phyloP scores from a whole-genome alignment of 805 yeast species.

The Ogataea pilisensis region DNA sequence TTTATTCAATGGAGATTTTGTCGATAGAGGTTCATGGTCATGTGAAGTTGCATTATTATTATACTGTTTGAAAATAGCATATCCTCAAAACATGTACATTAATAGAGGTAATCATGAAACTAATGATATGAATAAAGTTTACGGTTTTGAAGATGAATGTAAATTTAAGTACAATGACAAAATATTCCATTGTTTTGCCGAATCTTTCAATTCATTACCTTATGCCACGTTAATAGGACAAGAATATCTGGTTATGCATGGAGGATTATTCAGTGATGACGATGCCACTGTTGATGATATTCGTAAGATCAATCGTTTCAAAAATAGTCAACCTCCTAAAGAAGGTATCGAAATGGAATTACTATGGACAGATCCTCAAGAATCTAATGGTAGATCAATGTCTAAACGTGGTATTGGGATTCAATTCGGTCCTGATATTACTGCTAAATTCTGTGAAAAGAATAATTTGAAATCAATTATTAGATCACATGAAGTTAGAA shows the following conservation, averaged over 20 bases:
- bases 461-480: slow-evolving; percentile 77
- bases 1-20: slow-evolving; percentile 95
- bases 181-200: slow-evolving; percentile 76
- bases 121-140: slow-evolving; percentile 91
- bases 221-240: slow-evolving; percentile 76
- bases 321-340: slow-evolving; percentile 73
- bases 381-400: slow-evolving; percentile 69
- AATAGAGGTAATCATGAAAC: slow-evolving; percentile 98
- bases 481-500: slow-evolving; percentile 93
- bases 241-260: slow-evolving; percentile 87
- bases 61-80: slow-evolving; percentile 70
- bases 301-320: slow-evolving; percentile 64
- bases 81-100: slow-evolving; percentile 65
- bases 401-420: slow-evolving; percentile 94
- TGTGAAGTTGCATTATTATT: slow-evolving; percentile 87
- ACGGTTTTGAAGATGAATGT: slow-evolving; percentile 96
- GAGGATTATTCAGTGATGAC: slow-evolving; percentile 86
- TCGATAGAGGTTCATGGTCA: slow-evolving; percentile 97
- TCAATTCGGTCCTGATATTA: slow-evolving; percentile 96
- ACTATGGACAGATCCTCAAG: slow-evolving; percentile 96
- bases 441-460: slow-evolving; percentile 66
- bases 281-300: slow-evolving; percentile 69
- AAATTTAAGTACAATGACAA: slow-evolving; percentile 82
- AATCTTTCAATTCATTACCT: slow-evolving; percentile 82
- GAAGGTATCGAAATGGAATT: slow-evolving; percentile 95